Conservation (phyloP, 257 asterid genomes). For the Solanum commersonii region DNA sequence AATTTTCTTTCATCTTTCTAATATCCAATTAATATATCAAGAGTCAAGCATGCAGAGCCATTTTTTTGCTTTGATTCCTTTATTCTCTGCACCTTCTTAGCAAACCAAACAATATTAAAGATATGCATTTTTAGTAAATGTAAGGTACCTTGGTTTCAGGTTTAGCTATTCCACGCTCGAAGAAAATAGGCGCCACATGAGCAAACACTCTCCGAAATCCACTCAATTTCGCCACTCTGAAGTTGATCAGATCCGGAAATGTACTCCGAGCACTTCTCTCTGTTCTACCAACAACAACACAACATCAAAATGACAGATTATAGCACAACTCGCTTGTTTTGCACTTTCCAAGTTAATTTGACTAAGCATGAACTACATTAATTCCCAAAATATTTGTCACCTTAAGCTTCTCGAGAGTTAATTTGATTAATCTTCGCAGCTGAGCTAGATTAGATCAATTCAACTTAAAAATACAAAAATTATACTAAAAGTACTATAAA, state of each 20-base stretch:
- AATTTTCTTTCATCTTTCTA: not conserved
- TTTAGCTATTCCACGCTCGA: slow-evolving; percentile 79
- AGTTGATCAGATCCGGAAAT: slow-evolving; percentile 82
- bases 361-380: not conserved
- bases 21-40: not conserved
- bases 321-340: not conserved
- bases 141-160: slow-evolving; percentile 75
- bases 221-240: slow-evolving; percentile 68
- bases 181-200: slow-evolving; percentile 88
- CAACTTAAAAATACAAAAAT: not conserved
- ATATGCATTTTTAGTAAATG: not conserved
- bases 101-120: not conserved
- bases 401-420: accelerated
- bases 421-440: not conserved
- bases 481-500: not conserved
- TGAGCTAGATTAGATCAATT: not conserved
- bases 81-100: not conserved
- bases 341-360: not conserved
- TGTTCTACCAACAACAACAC: slow-evolving; percentile 14
- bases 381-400: not conserved
- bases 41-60: not conserved
- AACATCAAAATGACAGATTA: not conserved
- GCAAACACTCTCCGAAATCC: slow-evolving; percentile 92
- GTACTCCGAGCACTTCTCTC: slow-evolving; percentile 96
- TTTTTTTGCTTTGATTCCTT: not conserved